These are phyloP conservation scores for Penicillium nordicum DNA, from an alignment of 2,329 filamentous ascomycete genomes.

Conservation along the genomic window DNA sequence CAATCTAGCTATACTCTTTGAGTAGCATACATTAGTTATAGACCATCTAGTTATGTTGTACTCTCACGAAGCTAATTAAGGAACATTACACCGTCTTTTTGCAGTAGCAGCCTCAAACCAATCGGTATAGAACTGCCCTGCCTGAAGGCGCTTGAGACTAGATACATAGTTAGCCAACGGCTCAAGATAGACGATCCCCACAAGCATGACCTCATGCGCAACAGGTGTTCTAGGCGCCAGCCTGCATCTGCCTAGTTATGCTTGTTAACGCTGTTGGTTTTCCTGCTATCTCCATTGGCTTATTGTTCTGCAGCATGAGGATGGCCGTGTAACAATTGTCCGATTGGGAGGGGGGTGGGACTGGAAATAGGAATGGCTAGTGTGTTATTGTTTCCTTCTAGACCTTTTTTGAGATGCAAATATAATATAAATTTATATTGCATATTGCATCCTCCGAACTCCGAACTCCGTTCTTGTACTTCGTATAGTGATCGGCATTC, in stretches of 20 bases:
- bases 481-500: not conserved
- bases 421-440: too few species aligned
- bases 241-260: not conserved
- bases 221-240: not conserved
- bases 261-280: slow-evolving; percentile 18
- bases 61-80: not conserved
- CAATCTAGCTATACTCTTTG: not conserved
- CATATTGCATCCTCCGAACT: too few species aligned
- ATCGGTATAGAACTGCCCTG: not conserved
- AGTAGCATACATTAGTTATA: not conserved
- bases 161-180: not conserved
- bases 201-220: slow-evolving; percentile 12
- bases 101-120: not conserved
- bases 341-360: not conserved
- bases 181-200: not conserved
- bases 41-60: too few species aligned
- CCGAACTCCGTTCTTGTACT: too few species aligned
- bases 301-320: not conserved
- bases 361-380: not conserved
- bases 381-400: not conserved
- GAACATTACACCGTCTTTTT: not conserved
- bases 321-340: not conserved
- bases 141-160: not conserved
- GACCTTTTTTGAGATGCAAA: not conserved
- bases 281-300: slow-evolving; percentile 1